These are phyloP conservation scores for Fusarium veterinarium DNA, from an alignment of 2,329 filamentous ascomycete genomes.

Conservation along the genomic window DNA sequence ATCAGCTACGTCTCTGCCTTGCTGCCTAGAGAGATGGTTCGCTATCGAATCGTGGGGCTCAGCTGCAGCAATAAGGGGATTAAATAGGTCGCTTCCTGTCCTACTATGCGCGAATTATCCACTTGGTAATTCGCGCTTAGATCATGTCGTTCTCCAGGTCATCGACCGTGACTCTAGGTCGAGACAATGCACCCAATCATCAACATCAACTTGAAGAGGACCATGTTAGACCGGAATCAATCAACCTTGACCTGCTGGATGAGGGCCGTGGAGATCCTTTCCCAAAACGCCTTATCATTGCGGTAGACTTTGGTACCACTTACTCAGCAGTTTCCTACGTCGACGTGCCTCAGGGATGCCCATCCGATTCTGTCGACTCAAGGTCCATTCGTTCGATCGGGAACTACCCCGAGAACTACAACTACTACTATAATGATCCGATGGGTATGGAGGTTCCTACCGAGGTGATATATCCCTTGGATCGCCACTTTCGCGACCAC, in stretches of 20 bases:
- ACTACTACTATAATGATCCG: rapidly evolving
- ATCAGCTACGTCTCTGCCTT: neutral
- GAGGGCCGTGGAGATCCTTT: neutral
- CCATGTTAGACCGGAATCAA: neutral
- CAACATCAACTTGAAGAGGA: neutral
- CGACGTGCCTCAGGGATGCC: neutral
- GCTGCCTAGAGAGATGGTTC: neutral
- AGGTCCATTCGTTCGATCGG: neutral
- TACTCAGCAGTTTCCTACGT: neutral
- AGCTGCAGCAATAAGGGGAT: rapidly evolving
- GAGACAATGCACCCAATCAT: neutral
- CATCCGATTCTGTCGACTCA: neutral
- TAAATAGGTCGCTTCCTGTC: neutral
- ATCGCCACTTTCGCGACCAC: neutral
- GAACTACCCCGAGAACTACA: neutral
- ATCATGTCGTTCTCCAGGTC: conserved; percentile 1
- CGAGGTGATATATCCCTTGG: neutral
- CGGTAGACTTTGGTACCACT: neutral
- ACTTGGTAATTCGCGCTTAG: rapidly evolving
- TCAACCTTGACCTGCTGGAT: neutral
- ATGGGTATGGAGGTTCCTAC: neutral
- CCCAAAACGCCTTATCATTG: neutral
- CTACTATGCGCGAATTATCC: neutral
- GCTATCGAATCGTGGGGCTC: neutral
- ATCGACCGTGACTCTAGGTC: neutral